Evolutionary conservation across 2,329 filamentous ascomycete genomes (phyloP).

Genomic region (Fusarium circinatum): DNA sequence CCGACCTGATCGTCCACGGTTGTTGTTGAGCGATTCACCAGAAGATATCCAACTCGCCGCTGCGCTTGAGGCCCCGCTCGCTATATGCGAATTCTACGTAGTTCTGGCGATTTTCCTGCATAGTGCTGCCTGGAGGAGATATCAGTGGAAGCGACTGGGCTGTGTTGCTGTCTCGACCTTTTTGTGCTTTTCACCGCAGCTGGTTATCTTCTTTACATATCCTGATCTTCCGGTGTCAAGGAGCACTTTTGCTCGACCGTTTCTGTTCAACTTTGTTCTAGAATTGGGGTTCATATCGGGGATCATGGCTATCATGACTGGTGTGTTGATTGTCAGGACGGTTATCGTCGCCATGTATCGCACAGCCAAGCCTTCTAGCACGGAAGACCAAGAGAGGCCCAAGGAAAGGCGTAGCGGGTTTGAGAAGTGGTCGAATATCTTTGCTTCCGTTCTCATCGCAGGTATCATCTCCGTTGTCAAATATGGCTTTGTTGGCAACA

Average conservation of each 20-base stretch:
- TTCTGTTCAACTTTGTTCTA: not conserved
- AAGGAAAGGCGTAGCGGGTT: not conserved
- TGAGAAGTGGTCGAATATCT: not conserved
- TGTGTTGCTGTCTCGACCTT: not conserved
- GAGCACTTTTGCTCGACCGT: not conserved
- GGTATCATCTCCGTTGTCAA: not conserved
- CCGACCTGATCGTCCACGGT: not conserved
- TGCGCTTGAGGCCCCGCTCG: not conserved
- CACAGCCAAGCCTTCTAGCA: not conserved
- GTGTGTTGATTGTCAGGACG: not conserved
- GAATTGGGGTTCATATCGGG: not conserved
- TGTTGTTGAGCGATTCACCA: not conserved
- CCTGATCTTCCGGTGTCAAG: not conserved
- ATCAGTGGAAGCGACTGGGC: not conserved
- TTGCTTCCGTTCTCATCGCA: not conserved
- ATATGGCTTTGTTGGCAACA: not conserved
- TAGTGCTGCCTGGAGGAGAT: not conserved
- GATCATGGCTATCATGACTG: not conserved
- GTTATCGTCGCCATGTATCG: not conserved
- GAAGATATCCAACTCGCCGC: not conserved
- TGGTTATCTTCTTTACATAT: not conserved
- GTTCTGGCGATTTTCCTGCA: not conserved
- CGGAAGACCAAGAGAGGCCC: fast-evolving
- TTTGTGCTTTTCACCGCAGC: not conserved
- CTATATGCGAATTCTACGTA: not conserved